phyloP scores from a whole-genome alignment of 129 eudicot genomes.

The Artemisia annua region DNA sequence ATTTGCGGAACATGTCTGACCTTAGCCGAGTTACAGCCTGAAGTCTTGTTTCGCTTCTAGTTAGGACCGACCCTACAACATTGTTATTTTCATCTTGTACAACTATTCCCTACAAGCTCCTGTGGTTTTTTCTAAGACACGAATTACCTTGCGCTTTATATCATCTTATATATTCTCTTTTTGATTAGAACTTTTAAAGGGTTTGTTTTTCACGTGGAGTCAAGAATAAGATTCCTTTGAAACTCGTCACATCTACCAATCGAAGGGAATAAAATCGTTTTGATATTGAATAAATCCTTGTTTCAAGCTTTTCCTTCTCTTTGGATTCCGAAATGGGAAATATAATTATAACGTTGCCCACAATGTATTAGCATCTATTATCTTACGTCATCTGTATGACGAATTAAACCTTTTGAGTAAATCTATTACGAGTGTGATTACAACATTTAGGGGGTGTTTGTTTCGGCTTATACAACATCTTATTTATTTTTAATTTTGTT shows the following conservation, averaged over 20 bases:
- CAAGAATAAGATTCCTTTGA: slow-evolving; percentile 31
- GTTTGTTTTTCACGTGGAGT: slow-evolving; percentile 10
- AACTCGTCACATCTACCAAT: neutral
- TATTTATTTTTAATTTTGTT: too few relatives aligned
- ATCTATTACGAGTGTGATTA: too few relatives aligned
- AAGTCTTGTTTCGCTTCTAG: neutral
- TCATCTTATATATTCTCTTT: slow-evolving; percentile 9
- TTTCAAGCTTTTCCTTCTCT: neutral
- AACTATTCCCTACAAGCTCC: neutral
- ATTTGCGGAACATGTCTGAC: too few relatives aligned
- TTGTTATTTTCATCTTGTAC: neutral
- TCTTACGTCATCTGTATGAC: too few relatives aligned
- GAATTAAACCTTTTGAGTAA: too few relatives aligned
- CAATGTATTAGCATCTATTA: neutral
- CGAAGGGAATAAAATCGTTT: slow-evolving; percentile 13
- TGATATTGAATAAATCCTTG: slow-evolving; percentile 7
- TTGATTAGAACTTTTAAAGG: neutral
- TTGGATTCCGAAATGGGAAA: neutral
- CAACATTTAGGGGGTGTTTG: too few relatives aligned
- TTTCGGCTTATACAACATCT: too few relatives aligned
- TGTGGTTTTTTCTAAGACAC: neutral
- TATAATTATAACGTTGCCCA: neutral
- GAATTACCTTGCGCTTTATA: neutral
- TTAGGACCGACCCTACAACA: neutral
- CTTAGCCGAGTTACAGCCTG: too few relatives aligned